Evolutionary conservation across 192 early-diverging fungal genomes (phyloP).

Genomic region (Rhizophagus clarus): DNA sequence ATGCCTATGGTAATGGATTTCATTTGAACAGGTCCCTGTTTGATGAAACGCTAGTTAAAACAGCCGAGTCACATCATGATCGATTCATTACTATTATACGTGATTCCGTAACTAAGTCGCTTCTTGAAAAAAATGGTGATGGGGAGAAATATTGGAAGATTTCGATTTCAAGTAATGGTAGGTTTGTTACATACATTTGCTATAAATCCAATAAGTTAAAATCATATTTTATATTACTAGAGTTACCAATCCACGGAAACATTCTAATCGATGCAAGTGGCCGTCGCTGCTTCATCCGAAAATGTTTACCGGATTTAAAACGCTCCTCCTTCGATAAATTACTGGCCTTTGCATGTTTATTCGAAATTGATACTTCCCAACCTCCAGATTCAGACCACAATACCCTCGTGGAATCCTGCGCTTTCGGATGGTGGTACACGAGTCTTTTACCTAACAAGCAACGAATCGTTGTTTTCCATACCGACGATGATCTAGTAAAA

Average conservation of each 20-base stretch:
- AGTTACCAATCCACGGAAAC: conserved; percentile 13
- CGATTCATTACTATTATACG: conserved; percentile 18
- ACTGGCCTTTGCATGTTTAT: conserved; percentile 23
- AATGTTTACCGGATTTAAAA: conserved; percentile 6
- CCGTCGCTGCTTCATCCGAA: conserved; percentile 25
- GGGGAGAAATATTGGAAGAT: conserved; percentile 18
- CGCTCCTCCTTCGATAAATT: conserved; percentile 16
- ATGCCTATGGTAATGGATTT: conserved; percentile 22
- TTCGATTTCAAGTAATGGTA: conserved; percentile 22
- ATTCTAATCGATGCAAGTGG: conserved; percentile 30
- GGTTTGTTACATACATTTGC: not conserved
- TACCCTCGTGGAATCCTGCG: conserved; percentile 23
- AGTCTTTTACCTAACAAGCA: conserved; percentile 25
- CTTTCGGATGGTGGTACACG: conserved; percentile 20
- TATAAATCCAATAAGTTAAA: too few relatives aligned
- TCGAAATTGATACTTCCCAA: conserved; percentile 5
- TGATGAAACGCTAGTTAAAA: conserved; percentile 28
- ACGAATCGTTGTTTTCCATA: conserved; percentile 28
- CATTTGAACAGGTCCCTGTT: conserved; percentile 22
- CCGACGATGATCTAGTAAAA: conserved; percentile 18
- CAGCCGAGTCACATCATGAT: not conserved
- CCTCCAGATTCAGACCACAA: not conserved
- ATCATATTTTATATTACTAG: too few relatives aligned
- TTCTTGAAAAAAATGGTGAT: not conserved
- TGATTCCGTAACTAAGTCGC: not conserved